Conservation (phyloP, 352 stramenopile genomes). For the Phytophthora aleatoria region DNA sequence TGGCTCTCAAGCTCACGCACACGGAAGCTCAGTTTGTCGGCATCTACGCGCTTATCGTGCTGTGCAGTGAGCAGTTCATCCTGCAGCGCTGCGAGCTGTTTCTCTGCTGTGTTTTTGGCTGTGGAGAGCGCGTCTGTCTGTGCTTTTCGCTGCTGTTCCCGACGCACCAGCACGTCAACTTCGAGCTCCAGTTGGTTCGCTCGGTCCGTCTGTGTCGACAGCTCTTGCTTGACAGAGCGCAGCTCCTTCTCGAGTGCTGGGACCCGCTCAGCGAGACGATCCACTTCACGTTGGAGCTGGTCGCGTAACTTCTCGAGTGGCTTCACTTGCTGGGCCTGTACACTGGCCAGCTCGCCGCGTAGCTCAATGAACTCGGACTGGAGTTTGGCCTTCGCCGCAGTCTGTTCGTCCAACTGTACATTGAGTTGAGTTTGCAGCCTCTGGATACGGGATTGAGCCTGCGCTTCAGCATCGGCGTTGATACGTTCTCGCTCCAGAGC, state of each 20-base stretch:
- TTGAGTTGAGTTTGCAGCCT: slow-evolving; percentile 37
- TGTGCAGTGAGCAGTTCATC: slow-evolving; percentile 36
- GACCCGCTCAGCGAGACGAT: slow-evolving; percentile 32
- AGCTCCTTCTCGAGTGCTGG: slow-evolving; percentile 40
- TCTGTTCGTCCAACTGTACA: slow-evolving; percentile 37
- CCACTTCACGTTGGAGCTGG: slow-evolving; percentile 41
- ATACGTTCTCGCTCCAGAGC: slow-evolving; percentile 30
- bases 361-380: slow-evolving; percentile 40
- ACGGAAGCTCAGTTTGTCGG: slow-evolving; percentile 49
- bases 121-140: slow-evolving; percentile 36
- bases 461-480: slow-evolving; percentile 18
- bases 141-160: slow-evolving; percentile 50
- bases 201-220: slow-evolving; percentile 25
- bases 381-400: slow-evolving; percentile 23
- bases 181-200: slow-evolving; percentile 47
- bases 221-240: slow-evolving; percentile 33
- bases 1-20: slow-evolving; percentile 54
- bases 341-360: slow-evolving; percentile 22
- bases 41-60: slow-evolving; percentile 43
- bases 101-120: slow-evolving; percentile 43
- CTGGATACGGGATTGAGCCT: slow-evolving; percentile 28
- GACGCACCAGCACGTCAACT: slow-evolving; percentile 49
- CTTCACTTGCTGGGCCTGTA: slow-evolving; percentile 37
- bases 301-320: slow-evolving; percentile 45
- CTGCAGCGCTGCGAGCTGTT: slow-evolving; percentile 39